A percentile compares a stretch with the other conserved stretches of the same genome.
Conservation (phyloP, 345 rosid genomes). For the Orychophragmus violaceus region DNA sequence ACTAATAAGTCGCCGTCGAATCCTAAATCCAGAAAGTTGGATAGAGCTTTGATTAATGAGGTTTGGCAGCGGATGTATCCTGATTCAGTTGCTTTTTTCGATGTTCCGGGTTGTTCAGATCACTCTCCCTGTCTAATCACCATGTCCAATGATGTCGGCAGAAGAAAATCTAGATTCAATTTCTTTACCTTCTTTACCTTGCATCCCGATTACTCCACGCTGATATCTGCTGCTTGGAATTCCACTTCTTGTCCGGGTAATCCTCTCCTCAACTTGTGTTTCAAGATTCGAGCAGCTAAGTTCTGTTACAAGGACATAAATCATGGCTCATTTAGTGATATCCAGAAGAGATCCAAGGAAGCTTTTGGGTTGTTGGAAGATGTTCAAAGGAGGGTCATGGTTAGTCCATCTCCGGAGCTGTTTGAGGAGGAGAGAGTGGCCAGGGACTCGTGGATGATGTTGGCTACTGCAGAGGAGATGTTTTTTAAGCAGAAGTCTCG, state of each 20-base stretch:
- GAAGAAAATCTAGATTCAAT: background rate
- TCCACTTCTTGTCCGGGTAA: background rate
- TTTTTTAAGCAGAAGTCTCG: too few relatives aligned
- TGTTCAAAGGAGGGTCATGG: too few relatives aligned
- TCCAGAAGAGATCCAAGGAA: too few relatives aligned
- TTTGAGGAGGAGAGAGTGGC: background rate
- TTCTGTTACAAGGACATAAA: too few relatives aligned
- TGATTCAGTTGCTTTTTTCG: too few relatives aligned
- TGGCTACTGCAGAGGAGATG: too few relatives aligned
- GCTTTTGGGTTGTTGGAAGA: too few relatives aligned
- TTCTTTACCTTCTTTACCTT: background rate
- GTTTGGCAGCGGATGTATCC: too few relatives aligned
- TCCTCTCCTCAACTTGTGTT: background rate
- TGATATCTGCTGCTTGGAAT: background rate
- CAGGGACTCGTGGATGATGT: background rate
- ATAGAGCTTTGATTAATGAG: too few relatives aligned
- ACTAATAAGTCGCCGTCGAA: background rate
- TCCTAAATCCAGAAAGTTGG: background rate
- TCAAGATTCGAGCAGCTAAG: background rate
- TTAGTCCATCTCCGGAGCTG: background rate
- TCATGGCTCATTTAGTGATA: too few relatives aligned
- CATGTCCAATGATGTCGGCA: background rate
- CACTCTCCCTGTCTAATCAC: too few relatives aligned
- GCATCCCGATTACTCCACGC: background rate
- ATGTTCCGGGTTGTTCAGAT: too few relatives aligned